Evolutionary conservation across 768 basidiomycete species (phyloP), one percentile per base, ranked within the genome.

Genomic region (Mycena latifolia): DNA sequence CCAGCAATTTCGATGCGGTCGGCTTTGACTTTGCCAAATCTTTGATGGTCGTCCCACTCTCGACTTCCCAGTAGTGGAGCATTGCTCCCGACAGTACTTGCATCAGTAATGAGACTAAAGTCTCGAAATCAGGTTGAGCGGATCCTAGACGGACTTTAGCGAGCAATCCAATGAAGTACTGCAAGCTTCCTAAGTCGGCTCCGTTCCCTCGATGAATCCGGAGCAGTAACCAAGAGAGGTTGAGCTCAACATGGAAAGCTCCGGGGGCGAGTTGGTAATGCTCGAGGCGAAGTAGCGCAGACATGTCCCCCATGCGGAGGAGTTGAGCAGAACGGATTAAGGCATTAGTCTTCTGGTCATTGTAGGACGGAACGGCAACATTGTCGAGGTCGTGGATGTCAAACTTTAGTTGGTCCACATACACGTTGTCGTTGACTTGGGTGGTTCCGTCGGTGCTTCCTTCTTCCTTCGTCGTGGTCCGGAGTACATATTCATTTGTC

Each of bases 131-230:
- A 11, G 31, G 31, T 33, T 33, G 31, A 11, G 31, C 31, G 6
- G 31, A 33, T 6, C 66, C 71, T 8, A 75, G 70, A 12, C 65
- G 63, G 24, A 31, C 28, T 25, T 66, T 66, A 10, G 69, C 45
- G 1, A 75, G 63, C 11, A 74, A 14, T 0, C 64, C 48, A 18
- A 72, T 71, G 25, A 71, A 74, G 28, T 63, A 73, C 0, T 67
- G 61, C 5, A 74, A 52, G 8, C 66, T 69, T 0, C 71, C 73
- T 1, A 65, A 2, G 27, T 72, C 57, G 11, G 61, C 61, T 11
- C 61, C 61, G n/a, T 63, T 18, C 0, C 61, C 61, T 4, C 61
- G 43, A 46, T 63, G 61, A 5, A 20, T 62, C 17, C 1, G 53
- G 35, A 41, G 69, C 6, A 33, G 31, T 11, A 33, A 6, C 31